Base-by-base conservation (phyloP, 345 rosid species). In the Mercurialis annua region DNA sequence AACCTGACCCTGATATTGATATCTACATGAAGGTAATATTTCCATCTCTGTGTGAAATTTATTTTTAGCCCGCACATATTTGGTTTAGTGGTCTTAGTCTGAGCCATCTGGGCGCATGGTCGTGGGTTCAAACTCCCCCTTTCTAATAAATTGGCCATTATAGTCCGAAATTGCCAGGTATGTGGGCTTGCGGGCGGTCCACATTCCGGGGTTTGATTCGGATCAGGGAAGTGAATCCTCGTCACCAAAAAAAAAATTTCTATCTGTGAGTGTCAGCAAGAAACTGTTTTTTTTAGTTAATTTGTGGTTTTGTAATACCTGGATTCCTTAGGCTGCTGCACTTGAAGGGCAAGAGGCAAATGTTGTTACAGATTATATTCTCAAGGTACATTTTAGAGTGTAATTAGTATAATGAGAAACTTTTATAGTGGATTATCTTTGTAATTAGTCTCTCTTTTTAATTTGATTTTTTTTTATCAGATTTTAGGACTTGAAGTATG, bases 1-100 rank as follows among this genome's bases (percentile, higher is more conserved):
- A 84, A 62, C 97, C 97, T 10, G 97, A 90, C 70, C 84, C 90
- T 38, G 95, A 90, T 76, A 80, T 90, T 71, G 97, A 90, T 79
- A 78, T 90, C 66, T 86, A 69, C 76, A 91, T 91, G 97, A 91
- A 91, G 84, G 97, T 88, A 54, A 61, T 54, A 44, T n/a, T n/a
- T n/a, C n/a, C n/a, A n/a, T n/a, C n/a, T n/a, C n/a, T n/a, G n/a
- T 21, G 9, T n/a, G 7, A n/a, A 18, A 23, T 12, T 18, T 5
- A 50, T 50, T n/a, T n/a, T n/a, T n/a, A n/a, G n/a, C n/a, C n/a
- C n/a, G n/a, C n/a, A n/a, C n/a, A n/a, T n/a, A n/a, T n/a, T n/a
- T n/a, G n/a, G n/a, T n/a, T n/a, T n/a, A n/a, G n/a, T n/a, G n/a
- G n/a, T n/a, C n/a, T n/a, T n/a, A n/a, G n/a, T n/a, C n/a, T n/a